A percentile compares a stretch with the other conserved stretches of the same genome.
Evolutionary conservation across 192 early-diverging fungal genomes (phyloP).

Genomic region (Powellomyces hirtus): DNA sequence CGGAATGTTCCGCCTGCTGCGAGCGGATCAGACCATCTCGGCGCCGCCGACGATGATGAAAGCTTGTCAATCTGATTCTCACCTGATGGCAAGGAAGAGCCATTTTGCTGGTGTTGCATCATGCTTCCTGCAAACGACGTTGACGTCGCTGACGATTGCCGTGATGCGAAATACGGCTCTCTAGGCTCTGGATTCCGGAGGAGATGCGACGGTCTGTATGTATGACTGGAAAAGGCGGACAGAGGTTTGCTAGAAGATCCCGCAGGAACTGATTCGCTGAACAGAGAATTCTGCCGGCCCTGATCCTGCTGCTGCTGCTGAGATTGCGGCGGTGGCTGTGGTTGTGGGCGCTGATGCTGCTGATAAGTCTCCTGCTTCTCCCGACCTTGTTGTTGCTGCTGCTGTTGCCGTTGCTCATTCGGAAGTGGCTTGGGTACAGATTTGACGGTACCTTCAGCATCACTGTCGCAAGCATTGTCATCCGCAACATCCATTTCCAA

Average conservation of each 20-base stretch:
- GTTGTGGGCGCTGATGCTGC: neutral
- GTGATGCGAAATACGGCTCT: neutral
- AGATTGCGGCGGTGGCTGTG: neutral
- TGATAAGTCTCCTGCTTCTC: neutral
- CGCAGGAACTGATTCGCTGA: too few species aligned
- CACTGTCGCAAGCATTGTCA: constrained; percentile 6
- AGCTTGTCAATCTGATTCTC: neutral
- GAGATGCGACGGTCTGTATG: too few species aligned
- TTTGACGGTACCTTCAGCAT: too few species aligned
- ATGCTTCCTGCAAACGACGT: neutral
- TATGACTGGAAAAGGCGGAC: too few species aligned
- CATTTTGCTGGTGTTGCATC: neutral
- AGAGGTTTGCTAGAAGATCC: too few species aligned
- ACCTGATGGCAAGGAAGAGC: neutral
- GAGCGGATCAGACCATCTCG: neutral
- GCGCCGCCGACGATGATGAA: neutral
- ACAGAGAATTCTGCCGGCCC: too few species aligned
- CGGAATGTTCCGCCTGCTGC: neutral
- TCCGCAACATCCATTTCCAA: constrained; percentile 3
- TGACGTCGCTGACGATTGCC: neutral
- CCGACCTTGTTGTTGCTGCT: neutral
- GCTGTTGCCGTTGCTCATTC: neutral
- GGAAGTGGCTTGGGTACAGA: too few species aligned
- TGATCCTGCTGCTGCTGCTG: neutral
- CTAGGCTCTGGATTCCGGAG: too few species aligned